These are phyloP conservation scores for Polychaeton citri DNA, from an alignment of 2,329 filamentous ascomycete genomes.

Conservation along the genomic window DNA sequence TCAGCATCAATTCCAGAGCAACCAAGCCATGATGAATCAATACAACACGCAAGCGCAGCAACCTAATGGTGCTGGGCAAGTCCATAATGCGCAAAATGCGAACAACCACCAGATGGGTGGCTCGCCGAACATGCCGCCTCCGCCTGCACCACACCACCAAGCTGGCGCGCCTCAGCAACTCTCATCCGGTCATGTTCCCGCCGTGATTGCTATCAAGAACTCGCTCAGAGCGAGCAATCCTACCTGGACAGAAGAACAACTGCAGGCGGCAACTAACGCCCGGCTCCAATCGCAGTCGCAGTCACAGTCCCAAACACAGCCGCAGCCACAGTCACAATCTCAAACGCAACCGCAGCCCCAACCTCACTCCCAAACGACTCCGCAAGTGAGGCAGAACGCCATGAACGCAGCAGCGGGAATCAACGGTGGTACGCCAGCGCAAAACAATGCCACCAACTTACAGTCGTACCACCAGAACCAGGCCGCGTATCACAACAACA, in stretches of 20 bases:
- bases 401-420: conserved; percentile 24
- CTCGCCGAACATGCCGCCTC: conserved; percentile 24
- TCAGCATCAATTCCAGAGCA: conserved; percentile 19
- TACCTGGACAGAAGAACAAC: conserved; percentile 39
- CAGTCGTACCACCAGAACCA: conserved; percentile 15
- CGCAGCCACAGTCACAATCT: conserved; percentile 8
- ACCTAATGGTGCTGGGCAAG: conserved; percentile 5
- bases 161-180: conserved; percentile 33
- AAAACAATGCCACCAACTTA: conserved; percentile 7
- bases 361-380: conserved; percentile 13
- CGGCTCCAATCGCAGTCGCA: conserved; percentile 28
- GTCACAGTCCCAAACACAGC: conserved; percentile 12
- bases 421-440: conserved; percentile 3
- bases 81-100: conserved; percentile 8
- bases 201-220: conserved; percentile 40
- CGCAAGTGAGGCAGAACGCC: conserved; percentile 22
- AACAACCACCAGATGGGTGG: conserved; percentile 16
- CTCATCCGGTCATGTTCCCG: conserved; percentile 40
- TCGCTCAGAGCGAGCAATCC: conserved; percentile 40
- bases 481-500: conserved; percentile 13
- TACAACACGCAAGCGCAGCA: conserved; percentile 12
- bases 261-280: conserved; percentile 39
- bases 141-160: conserved; percentile 17
- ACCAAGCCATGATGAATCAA: conserved; percentile 16
- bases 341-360: conserved; percentile 2